Evolutionary conservation across 2,329 filamentous ascomycete species (phyloP).

Genomic region (Sclerotinia sclerotiorum): DNA sequence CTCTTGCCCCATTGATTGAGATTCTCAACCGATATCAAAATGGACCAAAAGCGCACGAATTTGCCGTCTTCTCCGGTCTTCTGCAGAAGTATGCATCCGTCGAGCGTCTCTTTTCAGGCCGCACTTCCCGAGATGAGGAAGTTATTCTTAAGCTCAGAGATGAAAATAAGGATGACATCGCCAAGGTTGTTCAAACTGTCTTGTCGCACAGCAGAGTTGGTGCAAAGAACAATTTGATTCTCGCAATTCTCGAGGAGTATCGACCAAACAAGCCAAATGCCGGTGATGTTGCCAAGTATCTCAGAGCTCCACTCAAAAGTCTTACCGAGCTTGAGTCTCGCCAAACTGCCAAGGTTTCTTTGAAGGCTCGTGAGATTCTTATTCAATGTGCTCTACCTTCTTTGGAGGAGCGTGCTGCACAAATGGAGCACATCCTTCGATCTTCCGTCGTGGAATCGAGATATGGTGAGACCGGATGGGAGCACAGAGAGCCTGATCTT

Average conservation of each 20-base stretch:
- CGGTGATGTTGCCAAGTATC: conserved; percentile 83
- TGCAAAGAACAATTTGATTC: conserved; percentile 88
- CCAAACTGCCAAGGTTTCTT: conserved; percentile 85
- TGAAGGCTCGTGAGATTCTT: conserved; percentile 95
- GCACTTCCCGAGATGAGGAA: conserved; percentile 85
- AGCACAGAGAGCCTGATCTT: conserved; percentile 87
- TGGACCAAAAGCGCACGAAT: conserved; percentile 87
- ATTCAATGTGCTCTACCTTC: conserved; percentile 97
- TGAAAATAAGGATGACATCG: conserved; percentile 90
- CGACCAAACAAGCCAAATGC: conserved; percentile 89
- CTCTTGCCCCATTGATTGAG: conserved; percentile 72
- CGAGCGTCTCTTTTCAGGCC: conserved; percentile 83
- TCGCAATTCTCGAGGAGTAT: conserved; percentile 92
- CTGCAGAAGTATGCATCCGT: conserved; percentile 79
- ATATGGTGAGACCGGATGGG: conserved; percentile 96
- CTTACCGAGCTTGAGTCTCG: conserved; percentile 87
- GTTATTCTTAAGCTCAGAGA: conserved; percentile 92
- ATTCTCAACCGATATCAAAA: conserved; percentile 81
- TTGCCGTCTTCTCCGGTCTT: conserved; percentile 75
- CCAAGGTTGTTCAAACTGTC: conserved; percentile 81
- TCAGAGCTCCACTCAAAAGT: conserved; percentile 78
- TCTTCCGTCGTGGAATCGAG: conserved; percentile 95
- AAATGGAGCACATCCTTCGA: conserved; percentile 98
- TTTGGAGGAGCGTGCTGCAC: conserved; percentile 86
- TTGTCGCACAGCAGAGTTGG: conserved; percentile 91